These are phyloP conservation scores for Aspergillus leporis DNA, from an alignment of 495 filamentous ascomycete genomes.

Conservation along the genomic window DNA sequence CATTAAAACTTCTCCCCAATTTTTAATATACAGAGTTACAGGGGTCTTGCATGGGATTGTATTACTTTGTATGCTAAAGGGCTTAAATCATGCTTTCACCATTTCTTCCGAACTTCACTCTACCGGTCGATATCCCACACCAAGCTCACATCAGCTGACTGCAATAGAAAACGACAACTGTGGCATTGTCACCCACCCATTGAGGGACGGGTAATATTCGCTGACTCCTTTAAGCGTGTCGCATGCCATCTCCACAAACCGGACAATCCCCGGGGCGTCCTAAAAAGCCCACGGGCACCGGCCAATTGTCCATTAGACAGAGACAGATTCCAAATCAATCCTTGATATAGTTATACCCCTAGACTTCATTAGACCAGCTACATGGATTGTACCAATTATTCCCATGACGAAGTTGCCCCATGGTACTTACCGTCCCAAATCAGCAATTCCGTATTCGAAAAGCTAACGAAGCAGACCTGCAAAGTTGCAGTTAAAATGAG, in stretches of 20 bases:
- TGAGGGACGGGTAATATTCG: neutral
- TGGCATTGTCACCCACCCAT: neutral
- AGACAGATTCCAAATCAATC: neutral
- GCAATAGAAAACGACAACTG: too few species aligned
- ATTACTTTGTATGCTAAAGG: too few species aligned
- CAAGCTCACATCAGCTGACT: too few species aligned
- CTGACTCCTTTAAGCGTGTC: neutral
- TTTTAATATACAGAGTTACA: too few species aligned
- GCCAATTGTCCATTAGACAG: neutral
- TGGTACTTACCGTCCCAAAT: neutral
- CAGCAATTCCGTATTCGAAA: neutral
- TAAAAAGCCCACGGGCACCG: neutral
- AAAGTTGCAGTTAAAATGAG: too few species aligned
- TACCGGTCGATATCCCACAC: too few species aligned
- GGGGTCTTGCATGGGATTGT: neutral
- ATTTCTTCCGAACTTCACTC: too few species aligned
- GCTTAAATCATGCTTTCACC: too few species aligned
- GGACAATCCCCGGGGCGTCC: neutral
- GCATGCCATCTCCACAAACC: constrained; percentile 1
- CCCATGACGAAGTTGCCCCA: neutral
- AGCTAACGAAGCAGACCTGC: too few species aligned
- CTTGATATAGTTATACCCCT: neutral
- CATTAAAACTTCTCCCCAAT: neutral
- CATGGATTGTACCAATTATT: neutral
- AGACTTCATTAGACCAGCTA: neutral